These are phyloP conservation scores for Fusarium sp. DNA, from an alignment of 2,329 filamentous ascomycete genomes.

Conservation along the genomic window DNA sequence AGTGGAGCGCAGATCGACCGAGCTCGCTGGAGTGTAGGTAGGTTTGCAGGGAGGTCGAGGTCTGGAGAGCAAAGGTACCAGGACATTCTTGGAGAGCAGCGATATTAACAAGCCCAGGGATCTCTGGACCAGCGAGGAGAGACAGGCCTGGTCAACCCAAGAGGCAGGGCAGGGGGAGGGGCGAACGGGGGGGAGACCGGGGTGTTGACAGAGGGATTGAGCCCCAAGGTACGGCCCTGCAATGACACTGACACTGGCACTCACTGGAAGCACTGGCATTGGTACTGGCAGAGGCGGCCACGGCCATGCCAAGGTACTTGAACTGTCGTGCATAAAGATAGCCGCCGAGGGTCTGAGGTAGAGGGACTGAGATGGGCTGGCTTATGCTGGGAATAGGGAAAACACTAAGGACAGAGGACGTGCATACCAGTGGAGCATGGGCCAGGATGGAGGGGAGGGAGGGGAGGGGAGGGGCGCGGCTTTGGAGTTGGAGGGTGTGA, in stretches of 20 bases:
- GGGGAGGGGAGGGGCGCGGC: conserved; percentile 12
- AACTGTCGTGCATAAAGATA: conserved; percentile 49
- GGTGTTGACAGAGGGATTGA: conserved; percentile 31
- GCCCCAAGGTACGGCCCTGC: conserved; percentile 34
- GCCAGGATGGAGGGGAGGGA: conserved; percentile 19
- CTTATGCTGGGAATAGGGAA: conserved; percentile 27
- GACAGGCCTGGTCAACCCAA: conserved; percentile 21
- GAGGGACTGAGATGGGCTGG: conserved; percentile 22
- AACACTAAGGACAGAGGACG: conserved; percentile 28
- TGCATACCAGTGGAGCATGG: conserved; percentile 39
- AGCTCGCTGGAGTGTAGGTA: conserved; percentile 33
- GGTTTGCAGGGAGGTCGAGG: conserved; percentile 28
- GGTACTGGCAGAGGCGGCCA: conserved; percentile 1
- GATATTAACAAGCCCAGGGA: conserved; percentile 41
- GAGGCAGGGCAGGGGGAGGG: conserved; percentile 24
- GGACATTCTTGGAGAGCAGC: conserved; percentile 32
- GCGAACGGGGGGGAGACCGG: conserved; percentile 14
- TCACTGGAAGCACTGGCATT: background rate
- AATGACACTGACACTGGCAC: conserved; percentile 24
- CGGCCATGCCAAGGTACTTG: conserved; percentile 29
- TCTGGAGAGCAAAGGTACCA: conserved; percentile 33
- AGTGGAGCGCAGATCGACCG: conserved; percentile 43
- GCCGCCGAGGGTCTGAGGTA: conserved; percentile 42
- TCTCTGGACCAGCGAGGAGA: conserved; percentile 26
- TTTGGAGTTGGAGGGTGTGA: conserved; percentile 28